Base-by-base conservation (phyloP, 345 rosid genomes). In the Gossypium raimondii region DNA sequence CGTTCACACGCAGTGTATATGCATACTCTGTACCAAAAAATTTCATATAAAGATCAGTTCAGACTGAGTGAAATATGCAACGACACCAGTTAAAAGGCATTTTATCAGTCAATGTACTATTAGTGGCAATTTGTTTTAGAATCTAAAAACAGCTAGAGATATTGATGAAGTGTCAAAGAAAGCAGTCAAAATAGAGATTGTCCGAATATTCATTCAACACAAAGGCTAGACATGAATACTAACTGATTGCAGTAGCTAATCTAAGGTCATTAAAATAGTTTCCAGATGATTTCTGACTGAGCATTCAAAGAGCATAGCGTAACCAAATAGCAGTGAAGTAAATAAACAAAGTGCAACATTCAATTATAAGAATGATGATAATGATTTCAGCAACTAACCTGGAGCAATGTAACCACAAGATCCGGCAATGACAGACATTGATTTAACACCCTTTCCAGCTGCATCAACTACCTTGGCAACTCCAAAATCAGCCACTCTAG, bases 361-460 rank as follows among this genome's bases (percentile, higher is more conserved):
- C 58, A 65, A 50, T 41, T 16, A 48, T 10, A 27, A 29, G 24
- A 50, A 57, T 13, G n/a, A 60, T 27, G n/a, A 59, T 11, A 16
- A 10, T 43, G 52, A 48, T 25, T 59, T 29, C 41, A 10, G 11
- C 52, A 27, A 78, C 96, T 75, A 79, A 93, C 99, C 99, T 84
- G 99, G 99, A 45, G 99, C 99, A 73, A 96, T 93, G 82, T 96
- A 96, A 67, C 99, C 99, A 73, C 97, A 92, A 50, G 99, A 96
- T 5, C 99, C 99, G 12, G 99, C 97, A 52, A 96, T 90, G 27
- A 86, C 87, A 14, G 99, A 96, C 99, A 96, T 96, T 7, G 99
- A 93, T 75, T 90, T 86, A 1, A 84, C 92, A 76, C 81, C 87
- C 79, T 88, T 95, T 38, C 90, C 97, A 3, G 89, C 81, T 44